These are phyloP conservation scores for Aspergillus sp. DNA, from an alignment of 2,329 filamentous ascomycete species.

Conservation along the genomic window DNA sequence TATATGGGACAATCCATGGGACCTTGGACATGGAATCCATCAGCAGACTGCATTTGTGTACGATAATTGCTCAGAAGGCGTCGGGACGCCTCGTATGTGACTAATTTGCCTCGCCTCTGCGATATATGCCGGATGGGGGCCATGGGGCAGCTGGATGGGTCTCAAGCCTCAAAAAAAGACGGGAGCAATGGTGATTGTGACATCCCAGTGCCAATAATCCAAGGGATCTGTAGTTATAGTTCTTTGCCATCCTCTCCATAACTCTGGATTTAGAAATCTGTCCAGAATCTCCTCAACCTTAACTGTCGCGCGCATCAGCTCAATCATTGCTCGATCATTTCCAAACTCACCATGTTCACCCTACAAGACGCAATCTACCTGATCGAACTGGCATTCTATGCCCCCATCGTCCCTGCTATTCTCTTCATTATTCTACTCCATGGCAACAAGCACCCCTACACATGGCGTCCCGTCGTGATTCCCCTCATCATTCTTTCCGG, in stretches of 20 bases:
- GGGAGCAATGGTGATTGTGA: no score
- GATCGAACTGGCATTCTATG: slow-evolving; percentile 16
- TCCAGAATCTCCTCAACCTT: neutral
- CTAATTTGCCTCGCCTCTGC: neutral
- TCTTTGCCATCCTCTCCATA: neutral
- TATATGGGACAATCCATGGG: neutral
- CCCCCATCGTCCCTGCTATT: slow-evolving; percentile 12
- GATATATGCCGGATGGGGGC: neutral
- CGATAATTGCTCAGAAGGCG: neutral
- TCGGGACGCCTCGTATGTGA: neutral
- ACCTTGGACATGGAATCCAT: neutral
- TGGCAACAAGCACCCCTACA: slow-evolving; percentile 12
- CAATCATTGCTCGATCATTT: neutral
- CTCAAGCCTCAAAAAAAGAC: neutral
- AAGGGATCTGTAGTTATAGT: neutral
- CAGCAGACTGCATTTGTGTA: neutral
- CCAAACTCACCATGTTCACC: slow-evolving; percentile 11
- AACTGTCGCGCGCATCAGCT: slow-evolving; percentile 1
- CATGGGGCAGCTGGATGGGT: neutral
- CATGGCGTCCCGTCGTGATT: slow-evolving; percentile 16
- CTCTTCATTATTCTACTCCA: slow-evolving; percentile 15
- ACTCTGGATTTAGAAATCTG: neutral
- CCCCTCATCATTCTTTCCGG: slow-evolving; percentile 13
- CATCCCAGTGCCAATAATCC: neutral
- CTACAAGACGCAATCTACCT: slow-evolving; percentile 16